Conservation (phyloP, 306 rosid species). For the Cicer yamashitae region DNA sequence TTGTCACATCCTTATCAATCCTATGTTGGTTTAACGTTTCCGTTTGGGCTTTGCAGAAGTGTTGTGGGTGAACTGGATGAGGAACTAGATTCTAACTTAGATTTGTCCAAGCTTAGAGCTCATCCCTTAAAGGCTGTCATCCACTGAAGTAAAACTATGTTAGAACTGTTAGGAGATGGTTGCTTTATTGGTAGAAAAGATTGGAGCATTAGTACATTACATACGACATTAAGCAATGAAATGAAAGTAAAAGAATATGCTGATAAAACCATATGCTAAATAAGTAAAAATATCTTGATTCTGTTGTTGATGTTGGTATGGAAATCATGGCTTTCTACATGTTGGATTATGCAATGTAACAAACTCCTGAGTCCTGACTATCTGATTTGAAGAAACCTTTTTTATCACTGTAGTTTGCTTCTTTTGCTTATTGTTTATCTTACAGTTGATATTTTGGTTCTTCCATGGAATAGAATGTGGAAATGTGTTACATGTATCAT, state of each 20-base stretch:
- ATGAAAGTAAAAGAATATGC: conserved; percentile 14
- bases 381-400: background rate
- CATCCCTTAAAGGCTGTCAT: conserved; percentile 90
- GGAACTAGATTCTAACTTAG: conserved; percentile 82
- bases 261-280: conserved; percentile 28
- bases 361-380: conserved; percentile 15
- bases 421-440: background rate
- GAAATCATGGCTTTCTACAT: conserved; percentile 5
- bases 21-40: background rate
- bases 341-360: conserved; percentile 17
- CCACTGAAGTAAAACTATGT: conserved; percentile 60
- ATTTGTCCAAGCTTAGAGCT: conserved; percentile 83
- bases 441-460: conserved; percentile 5
- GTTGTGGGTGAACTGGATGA: conserved; percentile 96
- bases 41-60: conserved; percentile 69
- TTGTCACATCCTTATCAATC: conserved; percentile 9
- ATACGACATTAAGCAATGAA: conserved; percentile 18
- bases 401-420: background rate
- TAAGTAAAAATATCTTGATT: conserved; percentile 16
- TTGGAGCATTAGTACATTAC: conserved; percentile 12
- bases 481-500: background rate
- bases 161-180: conserved; percentile 21
- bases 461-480: background rate
- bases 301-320: conserved; percentile 26
- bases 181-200: conserved; percentile 14